Conservation (phyloP, 371 early-diverging fungal genomes). For the Rhizopus delemar region DNA sequence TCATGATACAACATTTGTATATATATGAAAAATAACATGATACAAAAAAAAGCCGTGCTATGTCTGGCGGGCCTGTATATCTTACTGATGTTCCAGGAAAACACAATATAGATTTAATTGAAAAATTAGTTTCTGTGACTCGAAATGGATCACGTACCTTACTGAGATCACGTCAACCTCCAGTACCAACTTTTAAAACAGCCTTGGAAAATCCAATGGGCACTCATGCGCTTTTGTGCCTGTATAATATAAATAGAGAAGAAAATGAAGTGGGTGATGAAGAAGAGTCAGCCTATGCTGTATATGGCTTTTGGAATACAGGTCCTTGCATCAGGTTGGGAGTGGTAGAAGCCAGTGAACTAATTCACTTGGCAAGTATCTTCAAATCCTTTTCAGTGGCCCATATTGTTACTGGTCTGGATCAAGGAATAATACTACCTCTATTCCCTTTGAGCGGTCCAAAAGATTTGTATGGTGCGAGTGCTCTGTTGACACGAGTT, state of each 20-base stretch:
- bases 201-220: slow-evolving; percentile 22
- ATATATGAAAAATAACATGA: not conserved
- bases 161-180: slow-evolving; percentile 13
- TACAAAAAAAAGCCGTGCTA: slow-evolving; percentile 31
- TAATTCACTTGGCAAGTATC: not conserved
- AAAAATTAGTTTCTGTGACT: slow-evolving; percentile 19
- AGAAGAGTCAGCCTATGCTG: not conserved
- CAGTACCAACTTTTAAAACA: slow-evolving; percentile 19
- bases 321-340: not conserved
- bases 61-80: slow-evolving; percentile 50
- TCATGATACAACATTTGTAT: not conserved
- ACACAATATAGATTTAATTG: slow-evolving; percentile 27
- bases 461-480: not conserved
- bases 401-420: slow-evolving; percentile 13
- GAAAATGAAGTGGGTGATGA: not conserved
- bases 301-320: slow-evolving; percentile 28
- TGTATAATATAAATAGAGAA: slow-evolving; percentile 18
- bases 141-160: slow-evolving; percentile 6
- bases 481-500: not conserved
- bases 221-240: not conserved
- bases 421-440: slow-evolving; percentile 8
- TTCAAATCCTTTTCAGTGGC: slow-evolving; percentile 2
- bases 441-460: not conserved
- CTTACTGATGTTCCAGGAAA: slow-evolving; percentile 38
- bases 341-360: not conserved